phyloP scores from a whole-genome alignment of 73 alveolate genomes.

The Paramecium bursaria region DNA sequence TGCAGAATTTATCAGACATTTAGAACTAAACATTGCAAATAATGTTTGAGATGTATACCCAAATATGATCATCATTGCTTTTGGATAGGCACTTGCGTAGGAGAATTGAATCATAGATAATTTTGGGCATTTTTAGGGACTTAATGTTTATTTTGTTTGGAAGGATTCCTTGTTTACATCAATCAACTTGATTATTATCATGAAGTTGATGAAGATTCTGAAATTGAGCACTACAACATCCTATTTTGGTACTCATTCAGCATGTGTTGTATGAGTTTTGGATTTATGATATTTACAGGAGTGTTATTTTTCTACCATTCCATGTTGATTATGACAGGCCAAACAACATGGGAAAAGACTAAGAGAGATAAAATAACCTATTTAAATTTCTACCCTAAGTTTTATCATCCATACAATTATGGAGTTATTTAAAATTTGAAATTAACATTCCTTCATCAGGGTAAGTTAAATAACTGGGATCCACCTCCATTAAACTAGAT shows the following conservation, averaged over 20 bases:
- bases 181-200: conserved; percentile 30
- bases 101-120: conserved; percentile 83
- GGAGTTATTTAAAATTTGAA: conserved; percentile 73
- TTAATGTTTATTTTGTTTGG: conserved; percentile 65
- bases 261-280: background rate
- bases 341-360: conserved; percentile 87
- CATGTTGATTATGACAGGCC: conserved; percentile 72
- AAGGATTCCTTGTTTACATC: conserved; percentile 43
- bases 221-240: conserved; percentile 7
- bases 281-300: conserved; percentile 73
- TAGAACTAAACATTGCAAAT: conserved; percentile 83
- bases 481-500: conserved; percentile 68
- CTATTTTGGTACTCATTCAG: background rate
- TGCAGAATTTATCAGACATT: conserved; percentile 74
- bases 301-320: conserved; percentile 73
- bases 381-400: conserved; percentile 70
- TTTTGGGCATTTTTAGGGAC: conserved; percentile 76
- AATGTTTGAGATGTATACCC: conserved; percentile 79
- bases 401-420: conserved; percentile 74
- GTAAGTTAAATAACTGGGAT: conserved; percentile 73
- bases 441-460: conserved; percentile 71
- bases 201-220: conserved; percentile 42
- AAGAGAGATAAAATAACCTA: conserved; percentile 76
- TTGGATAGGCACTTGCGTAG: conserved; percentile 91
- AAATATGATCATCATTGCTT: conserved; percentile 88